Conservation (phyloP, 2,329 filamentous ascomycete genomes). For the Fusarium buharicum region DNA sequence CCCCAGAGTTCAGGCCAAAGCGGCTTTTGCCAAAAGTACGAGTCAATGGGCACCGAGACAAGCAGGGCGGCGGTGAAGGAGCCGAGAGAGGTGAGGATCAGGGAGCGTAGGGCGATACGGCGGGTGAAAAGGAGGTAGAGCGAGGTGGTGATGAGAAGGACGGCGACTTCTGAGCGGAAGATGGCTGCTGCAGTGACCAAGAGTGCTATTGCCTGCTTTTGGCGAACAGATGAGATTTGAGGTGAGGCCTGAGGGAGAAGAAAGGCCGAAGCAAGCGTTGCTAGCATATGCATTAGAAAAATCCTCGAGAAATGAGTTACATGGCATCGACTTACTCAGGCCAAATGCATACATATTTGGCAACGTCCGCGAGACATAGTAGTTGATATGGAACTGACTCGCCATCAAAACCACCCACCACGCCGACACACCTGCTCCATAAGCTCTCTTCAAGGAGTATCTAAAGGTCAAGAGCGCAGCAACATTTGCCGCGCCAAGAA, state of each 20-base stretch:
- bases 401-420: constrained; percentile 85
- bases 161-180: constrained; percentile 88
- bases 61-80: constrained; percentile 74
- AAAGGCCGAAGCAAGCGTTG: constrained; percentile 70
- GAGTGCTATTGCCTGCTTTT: constrained; percentile 74
- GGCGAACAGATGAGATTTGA: constrained; percentile 53
- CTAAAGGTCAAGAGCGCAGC: constrained; percentile 73
- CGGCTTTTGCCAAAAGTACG: constrained; percentile 89
- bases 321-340: constrained; percentile 72
- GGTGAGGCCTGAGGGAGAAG: constrained; percentile 52
- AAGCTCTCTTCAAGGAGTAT: constrained; percentile 70
- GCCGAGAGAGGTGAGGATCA: constrained; percentile 73
- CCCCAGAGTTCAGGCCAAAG: constrained; percentile 91
- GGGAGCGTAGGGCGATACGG: constrained; percentile 62
- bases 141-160: constrained; percentile 77
- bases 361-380: constrained; percentile 89
- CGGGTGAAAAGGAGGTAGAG: constrained; percentile 69
- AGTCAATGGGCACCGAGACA: constrained; percentile 81
- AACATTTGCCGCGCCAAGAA: constrained; percentile 82
- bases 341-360: constrained; percentile 98
- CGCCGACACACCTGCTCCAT: constrained; percentile 73
- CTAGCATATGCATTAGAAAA: constrained; percentile 52
- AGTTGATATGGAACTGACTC: constrained; percentile 91
- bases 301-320: neutral
- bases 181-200: constrained; percentile 83